Conservation (phyloP, 2,329 filamentous ascomycete genomes). For the Dactylonectria macrodidyma region DNA sequence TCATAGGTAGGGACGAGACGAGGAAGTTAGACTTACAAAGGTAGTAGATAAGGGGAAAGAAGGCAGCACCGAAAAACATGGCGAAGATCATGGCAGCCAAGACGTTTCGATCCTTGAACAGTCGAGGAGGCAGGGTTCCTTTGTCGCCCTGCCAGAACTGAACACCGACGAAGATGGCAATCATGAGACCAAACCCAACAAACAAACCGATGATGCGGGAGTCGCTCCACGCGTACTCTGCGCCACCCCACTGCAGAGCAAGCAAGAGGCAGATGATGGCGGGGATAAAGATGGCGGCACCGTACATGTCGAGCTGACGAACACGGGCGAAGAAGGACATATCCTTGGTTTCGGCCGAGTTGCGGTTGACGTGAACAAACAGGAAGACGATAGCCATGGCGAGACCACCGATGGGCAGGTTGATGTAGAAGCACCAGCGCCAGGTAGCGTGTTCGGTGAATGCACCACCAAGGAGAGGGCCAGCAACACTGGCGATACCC, state of each 20-base stretch:
- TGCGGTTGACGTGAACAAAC: slow-evolving; percentile 60
- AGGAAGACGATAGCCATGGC: slow-evolving; percentile 64
- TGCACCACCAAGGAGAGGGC: slow-evolving; percentile 65
- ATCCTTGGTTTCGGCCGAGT: slow-evolving; percentile 50
- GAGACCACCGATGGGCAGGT: slow-evolving; percentile 63
- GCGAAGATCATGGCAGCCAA: slow-evolving; percentile 60
- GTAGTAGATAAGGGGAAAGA: slow-evolving; percentile 69
- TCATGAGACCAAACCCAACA: slow-evolving; percentile 62
- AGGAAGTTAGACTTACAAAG: slow-evolving; percentile 56
- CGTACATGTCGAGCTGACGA: slow-evolving; percentile 64
- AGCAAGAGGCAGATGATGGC: slow-evolving; percentile 68
- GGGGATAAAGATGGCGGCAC: slow-evolving; percentile 66
- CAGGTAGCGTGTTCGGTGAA: slow-evolving; percentile 66
- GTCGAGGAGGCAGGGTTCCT: slow-evolving; percentile 63
- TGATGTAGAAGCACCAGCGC: slow-evolving; percentile 68
- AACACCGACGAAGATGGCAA: slow-evolving; percentile 62
- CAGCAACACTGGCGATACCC: slow-evolving; percentile 67
- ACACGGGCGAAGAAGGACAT: slow-evolving; percentile 56
- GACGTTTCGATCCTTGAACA: slow-evolving; percentile 61
- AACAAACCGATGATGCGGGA: slow-evolving; percentile 66
- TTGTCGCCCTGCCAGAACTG: slow-evolving; percentile 60
- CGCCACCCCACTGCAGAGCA: slow-evolving; percentile 71
- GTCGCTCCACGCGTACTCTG: slow-evolving; percentile 65
- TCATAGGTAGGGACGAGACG: neutral
- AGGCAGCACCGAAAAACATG: slow-evolving; percentile 65